These are phyloP conservation scores for Ogataea thermomethanolica DNA, from an alignment of 805 yeast species.

Conservation along the genomic window DNA sequence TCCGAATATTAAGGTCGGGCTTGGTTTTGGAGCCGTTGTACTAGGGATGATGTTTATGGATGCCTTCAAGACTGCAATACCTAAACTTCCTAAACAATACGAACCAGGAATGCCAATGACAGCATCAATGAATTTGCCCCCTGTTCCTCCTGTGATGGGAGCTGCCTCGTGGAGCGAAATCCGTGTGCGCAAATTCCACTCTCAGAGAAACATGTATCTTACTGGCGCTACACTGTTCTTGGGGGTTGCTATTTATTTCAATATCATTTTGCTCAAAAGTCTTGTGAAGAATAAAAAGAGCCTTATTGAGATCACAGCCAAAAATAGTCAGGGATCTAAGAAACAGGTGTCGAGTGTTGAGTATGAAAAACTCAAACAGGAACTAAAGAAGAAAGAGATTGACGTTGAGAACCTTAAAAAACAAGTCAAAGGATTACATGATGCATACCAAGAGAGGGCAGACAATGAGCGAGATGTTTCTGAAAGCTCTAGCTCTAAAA, in stretches of 20 bases:
- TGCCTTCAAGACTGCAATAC: constrained; percentile 32
- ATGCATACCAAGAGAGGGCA: constrained; percentile 39
- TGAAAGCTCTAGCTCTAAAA: not conserved
- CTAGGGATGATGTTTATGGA: constrained; percentile 47
- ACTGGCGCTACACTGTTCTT: constrained; percentile 53
- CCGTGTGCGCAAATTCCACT: constrained; percentile 47
- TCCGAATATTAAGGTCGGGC: constrained; percentile 40
- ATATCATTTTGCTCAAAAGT: constrained; percentile 41
- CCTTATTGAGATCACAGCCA: constrained; percentile 15
- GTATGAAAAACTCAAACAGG: constrained; percentile 20
- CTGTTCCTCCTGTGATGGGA: constrained; percentile 11
- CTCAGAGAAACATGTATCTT: constrained; percentile 55
- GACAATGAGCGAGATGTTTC: constrained; percentile 8
- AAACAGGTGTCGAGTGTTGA: constrained; percentile 34
- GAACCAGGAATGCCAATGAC: constrained; percentile 5
- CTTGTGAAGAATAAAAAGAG: constrained; percentile 37
- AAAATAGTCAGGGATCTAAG: constrained; percentile 36
- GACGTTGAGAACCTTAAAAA: constrained; percentile 37
- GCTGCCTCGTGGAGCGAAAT: constrained; percentile 24
- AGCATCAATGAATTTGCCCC: constrained; percentile 1
- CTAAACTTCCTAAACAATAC: constrained; percentile 12
- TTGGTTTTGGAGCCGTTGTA: constrained; percentile 37
- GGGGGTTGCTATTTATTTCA: constrained; percentile 43
- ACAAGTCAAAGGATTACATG: constrained; percentile 41
- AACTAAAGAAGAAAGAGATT: constrained; percentile 16